phyloP scores from a whole-genome alignment of 2,329 filamentous ascomycete genomes.

The Claviceps africana region DNA sequence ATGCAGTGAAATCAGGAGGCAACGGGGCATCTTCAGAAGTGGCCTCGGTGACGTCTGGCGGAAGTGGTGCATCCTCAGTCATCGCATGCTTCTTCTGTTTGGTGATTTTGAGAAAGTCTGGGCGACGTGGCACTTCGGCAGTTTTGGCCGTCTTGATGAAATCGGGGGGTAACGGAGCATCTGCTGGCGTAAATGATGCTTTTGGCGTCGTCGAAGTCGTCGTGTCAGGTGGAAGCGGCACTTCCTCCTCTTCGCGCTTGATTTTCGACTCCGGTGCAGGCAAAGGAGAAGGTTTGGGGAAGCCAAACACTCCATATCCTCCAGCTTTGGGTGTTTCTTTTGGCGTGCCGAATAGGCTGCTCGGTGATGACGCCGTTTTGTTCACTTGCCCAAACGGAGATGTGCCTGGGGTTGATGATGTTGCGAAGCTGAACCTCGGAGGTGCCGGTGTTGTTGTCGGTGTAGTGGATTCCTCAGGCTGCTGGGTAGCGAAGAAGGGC shows the following conservation, averaged over 20 bases:
- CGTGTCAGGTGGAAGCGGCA: slow-evolving; percentile 39
- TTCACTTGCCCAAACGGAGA: slow-evolving; percentile 23
- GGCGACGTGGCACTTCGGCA: slow-evolving; percentile 16
- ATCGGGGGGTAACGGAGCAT: slow-evolving; percentile 7
- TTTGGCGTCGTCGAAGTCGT: slow-evolving; percentile 11
- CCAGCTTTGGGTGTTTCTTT: slow-evolving; percentile 15
- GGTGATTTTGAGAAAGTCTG: slow-evolving; percentile 18
- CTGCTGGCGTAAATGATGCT: slow-evolving; percentile 4
- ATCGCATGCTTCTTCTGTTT: slow-evolving; percentile 11
- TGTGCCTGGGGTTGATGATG: slow-evolving; percentile 19
- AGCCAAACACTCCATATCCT: slow-evolving; percentile 13
- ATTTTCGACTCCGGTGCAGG: slow-evolving; percentile 15
- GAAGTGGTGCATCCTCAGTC: slow-evolving; percentile 11
- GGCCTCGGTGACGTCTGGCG: slow-evolving; percentile 10
- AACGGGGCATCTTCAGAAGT: slow-evolving; percentile 17
- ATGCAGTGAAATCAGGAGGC: slow-evolving; percentile 18
- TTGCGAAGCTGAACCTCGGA: slow-evolving; percentile 28
- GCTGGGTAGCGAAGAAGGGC: slow-evolving; percentile 15
- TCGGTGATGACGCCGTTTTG: slow-evolving; percentile 12
- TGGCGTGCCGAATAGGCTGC: slow-evolving; percentile 17
- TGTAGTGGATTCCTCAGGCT: slow-evolving; percentile 26
- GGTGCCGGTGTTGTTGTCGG: slow-evolving; percentile 39
- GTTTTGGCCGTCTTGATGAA: slow-evolving; percentile 1
- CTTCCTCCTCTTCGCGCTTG: slow-evolving; percentile 23
- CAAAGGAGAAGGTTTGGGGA: slow-evolving; percentile 7